Evolutionary conservation across 306 rosid species (phyloP), one percentile per base, ranked within the genome.

Genomic region (Bauhinia variegata): DNA sequence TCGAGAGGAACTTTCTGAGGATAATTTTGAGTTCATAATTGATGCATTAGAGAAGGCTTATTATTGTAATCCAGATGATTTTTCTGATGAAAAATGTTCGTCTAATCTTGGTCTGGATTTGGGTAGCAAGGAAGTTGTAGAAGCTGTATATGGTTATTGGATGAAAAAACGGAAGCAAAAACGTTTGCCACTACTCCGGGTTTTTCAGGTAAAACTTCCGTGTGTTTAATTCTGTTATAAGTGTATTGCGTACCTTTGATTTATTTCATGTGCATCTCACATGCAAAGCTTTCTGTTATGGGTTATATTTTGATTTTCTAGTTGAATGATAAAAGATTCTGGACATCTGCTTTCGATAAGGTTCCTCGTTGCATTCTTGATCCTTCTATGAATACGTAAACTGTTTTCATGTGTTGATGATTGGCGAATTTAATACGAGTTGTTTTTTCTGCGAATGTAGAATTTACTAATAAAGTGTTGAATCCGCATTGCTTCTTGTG

Each of bases 21-120:
- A 87, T 58, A 64, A 52, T 37, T 92, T 89, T 71, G 95, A 92
- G 80, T 72, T 80, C 48, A 85, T 86, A 75, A 28, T 89, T 53
- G 92, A 87, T 74, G 76, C 84, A 23, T 80, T 92, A 61, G 96
- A 89, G 83, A 92, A 87, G 80, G 82, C 76, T 13, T 50, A 62
- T 70, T 83, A 71, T 75, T 77, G 61, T 54, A 73, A 72, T 64
- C 79, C 83, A 0, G 76, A 70, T 63, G 88, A 76, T 81, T 43
- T 68, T 66, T 57, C 73, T 28, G 86, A 85, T 42, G 86, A 80
- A 72, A 79, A 60, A 55, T 47, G 73, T n/a, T 71, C 84, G 7
- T 43, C 73, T 55, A 70, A 69, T 69, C 72, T 72, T 39, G 86
- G 77, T 81, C 74, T 7, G n/a, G 79, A 75, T 62, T 65, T 80